Base-by-base conservation (phyloP, 768 basidiomycete genomes). In the Naematelia encephala region DNA sequence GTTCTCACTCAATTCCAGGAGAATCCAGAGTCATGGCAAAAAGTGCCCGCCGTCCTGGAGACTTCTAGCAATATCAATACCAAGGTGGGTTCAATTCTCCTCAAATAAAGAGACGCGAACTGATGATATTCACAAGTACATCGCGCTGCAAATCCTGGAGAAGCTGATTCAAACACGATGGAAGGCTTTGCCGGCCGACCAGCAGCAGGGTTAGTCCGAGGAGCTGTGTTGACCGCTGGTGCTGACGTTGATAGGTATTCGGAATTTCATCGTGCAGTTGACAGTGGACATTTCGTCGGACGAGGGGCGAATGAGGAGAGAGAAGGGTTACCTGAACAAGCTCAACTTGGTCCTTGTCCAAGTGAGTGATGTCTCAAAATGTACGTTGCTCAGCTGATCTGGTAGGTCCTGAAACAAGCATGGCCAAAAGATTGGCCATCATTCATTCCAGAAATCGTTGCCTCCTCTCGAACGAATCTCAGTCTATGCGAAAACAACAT, bases 401-500 rank as follows among this genome's bases (percentile, higher is more conserved):
- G 10, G 19, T 72, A 99, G 92, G 96, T 99, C 61, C 81, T 99
- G 64, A 99, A 98, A 79, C 96, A 98, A 81, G 96, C 97, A 77
- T 99, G 96, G 96, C 94, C 94, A 23, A 90, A 96, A 76, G 92
- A 96, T 72, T 99, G 96, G 96, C 93, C 94, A 28, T 89, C 84
- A 21, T 98, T 97, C 81, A 96, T 97, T 70, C 86, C 89, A 11
- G 93, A 98, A 78, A 89, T 98, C 47, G 92, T 98, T 59, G 88
- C 92, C 67, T 96, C 94, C 5, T 98, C 94, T 45, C 94, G 94
- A 78, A 91, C 90, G 44, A 97, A 92, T 75, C 84, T 97, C 42
- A 87, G 90, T 1, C 84, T 98, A 27, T 98, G 96, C 83, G 96
- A 99, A 80, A 99, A 99, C 83, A 99, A 99, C 80, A 99, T 99